Conservation (phyloP, 2,329 filamentous ascomycete genomes). For the Fusarium bactridioides region DNA sequence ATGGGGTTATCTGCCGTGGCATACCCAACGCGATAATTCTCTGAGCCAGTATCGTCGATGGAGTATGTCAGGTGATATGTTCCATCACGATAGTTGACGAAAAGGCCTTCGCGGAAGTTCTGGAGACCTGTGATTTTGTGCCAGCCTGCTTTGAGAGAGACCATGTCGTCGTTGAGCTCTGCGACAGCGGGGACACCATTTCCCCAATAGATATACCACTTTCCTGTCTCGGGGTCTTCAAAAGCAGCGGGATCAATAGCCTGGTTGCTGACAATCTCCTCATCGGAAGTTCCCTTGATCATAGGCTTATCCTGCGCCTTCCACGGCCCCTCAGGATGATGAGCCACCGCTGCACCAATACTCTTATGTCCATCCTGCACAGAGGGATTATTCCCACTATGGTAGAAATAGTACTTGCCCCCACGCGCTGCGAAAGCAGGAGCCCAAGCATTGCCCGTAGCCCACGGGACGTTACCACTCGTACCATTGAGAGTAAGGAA, state of each 20-base stretch:
- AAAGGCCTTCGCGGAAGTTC: slow-evolving; percentile 52
- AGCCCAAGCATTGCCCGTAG: slow-evolving; percentile 71
- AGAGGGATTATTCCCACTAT: slow-evolving; percentile 61
- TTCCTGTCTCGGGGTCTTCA: slow-evolving; percentile 63
- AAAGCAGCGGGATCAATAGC: slow-evolving; percentile 71
- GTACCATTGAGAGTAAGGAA: slow-evolving; percentile 56
- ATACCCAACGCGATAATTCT: slow-evolving; percentile 57
- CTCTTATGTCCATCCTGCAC: slow-evolving; percentile 59
- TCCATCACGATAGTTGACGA: slow-evolving; percentile 54
- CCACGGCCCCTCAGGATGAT: slow-evolving; percentile 68
- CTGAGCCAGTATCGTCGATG: slow-evolving; percentile 56
- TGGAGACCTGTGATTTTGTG: slow-evolving; percentile 48
- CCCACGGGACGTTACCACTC: slow-evolving; percentile 67
- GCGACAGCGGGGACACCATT: slow-evolving; percentile 53
- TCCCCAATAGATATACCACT: slow-evolving; percentile 71
- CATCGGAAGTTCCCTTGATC: slow-evolving; percentile 53
- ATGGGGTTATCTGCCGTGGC: slow-evolving; percentile 47
- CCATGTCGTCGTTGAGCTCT: slow-evolving; percentile 56
- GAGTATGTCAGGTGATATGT: slow-evolving; percentile 59
- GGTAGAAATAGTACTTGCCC: slow-evolving; percentile 72
- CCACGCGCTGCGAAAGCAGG: slow-evolving; percentile 67
- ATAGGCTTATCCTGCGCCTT: slow-evolving; percentile 61
- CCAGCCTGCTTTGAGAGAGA: slow-evolving; percentile 49
- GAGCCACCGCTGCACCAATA: slow-evolving; percentile 67
- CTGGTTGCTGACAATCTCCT: slow-evolving; percentile 47